Evolutionary conservation across 2,329 filamentous ascomycete species (phyloP).

Genomic region (Penicillium freii): DNA sequence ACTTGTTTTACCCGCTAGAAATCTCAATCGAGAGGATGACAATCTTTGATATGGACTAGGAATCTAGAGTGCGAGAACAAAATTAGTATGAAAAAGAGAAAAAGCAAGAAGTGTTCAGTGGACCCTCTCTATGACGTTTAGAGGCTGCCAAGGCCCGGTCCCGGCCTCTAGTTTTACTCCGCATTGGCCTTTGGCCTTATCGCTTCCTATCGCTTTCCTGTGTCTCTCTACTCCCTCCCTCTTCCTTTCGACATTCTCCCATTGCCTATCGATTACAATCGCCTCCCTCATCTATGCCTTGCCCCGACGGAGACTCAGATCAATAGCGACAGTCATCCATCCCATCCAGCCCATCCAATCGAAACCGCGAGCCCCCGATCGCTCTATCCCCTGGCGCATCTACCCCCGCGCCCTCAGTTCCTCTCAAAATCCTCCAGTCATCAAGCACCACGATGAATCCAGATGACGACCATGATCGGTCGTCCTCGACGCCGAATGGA

Average conservation of each 20-base stretch:
- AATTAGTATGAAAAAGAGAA: not conserved
- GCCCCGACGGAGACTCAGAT: not conserved
- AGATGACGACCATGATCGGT: slow-evolving; percentile 34
- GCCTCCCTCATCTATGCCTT: not conserved
- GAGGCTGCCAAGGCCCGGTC: slow-evolving; percentile 21
- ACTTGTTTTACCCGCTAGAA: not conserved
- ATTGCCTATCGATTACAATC: slow-evolving; percentile 1
- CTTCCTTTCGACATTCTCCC: not conserved
- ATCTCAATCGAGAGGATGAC: not conserved
- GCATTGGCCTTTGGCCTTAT: slow-evolving; percentile 21
- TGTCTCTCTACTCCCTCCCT: slow-evolving; percentile 10
- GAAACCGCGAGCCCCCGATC: not conserved
- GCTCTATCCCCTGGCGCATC: not conserved
- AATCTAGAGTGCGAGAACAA: not conserved
- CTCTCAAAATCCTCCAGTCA: slow-evolving; percentile 16
- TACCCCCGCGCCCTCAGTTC: slow-evolving; percentile 24
- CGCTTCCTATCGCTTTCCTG: slow-evolving; percentile 21
- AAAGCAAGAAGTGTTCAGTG: slow-evolving; percentile 15
- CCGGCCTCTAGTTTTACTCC: slow-evolving; percentile 19
- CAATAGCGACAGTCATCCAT: not conserved
- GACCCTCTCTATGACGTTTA: slow-evolving; percentile 28
- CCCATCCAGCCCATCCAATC: not conserved
- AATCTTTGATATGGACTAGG: not conserved
- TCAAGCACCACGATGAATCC: slow-evolving; percentile 23
- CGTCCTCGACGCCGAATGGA: slow-evolving; percentile 34